A percentile compares a stretch with the other conserved stretches of the same genome.
These are phyloP conservation scores for Aegilops umbellulata DNA, from an alignment of 176 grass and related monocot genomes.

Conservation along the genomic window DNA sequence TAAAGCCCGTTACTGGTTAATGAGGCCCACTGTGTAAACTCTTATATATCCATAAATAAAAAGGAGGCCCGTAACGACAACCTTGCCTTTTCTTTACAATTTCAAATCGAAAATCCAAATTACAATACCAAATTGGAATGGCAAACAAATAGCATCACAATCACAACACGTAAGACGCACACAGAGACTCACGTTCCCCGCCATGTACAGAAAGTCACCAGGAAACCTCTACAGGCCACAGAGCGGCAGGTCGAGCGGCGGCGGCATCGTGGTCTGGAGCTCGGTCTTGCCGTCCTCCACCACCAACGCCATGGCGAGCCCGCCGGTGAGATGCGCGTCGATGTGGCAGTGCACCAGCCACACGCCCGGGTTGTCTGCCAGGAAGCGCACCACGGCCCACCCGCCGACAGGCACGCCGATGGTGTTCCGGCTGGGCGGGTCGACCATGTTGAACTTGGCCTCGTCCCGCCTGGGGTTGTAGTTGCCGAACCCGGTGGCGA, in stretches of 20 bases:
- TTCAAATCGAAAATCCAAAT: constrained; percentile 38
- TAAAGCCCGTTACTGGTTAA: neutral
- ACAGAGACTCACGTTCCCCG: neutral
- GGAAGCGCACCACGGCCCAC: constrained; percentile 84
- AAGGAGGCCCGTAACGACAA: neutral
- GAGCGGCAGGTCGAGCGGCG: constrained; percentile 66
- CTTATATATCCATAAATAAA: neutral
- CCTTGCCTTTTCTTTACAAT: neutral
- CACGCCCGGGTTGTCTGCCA: constrained; percentile 82
- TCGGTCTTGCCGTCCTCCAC: constrained; percentile 75
- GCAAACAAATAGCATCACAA: neutral
- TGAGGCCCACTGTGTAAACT: neutral
- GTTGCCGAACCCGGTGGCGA: constrained; percentile 82
- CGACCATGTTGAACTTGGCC: constrained; percentile 77
- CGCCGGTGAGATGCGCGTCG: constrained; percentile 62
- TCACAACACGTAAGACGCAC: neutral
- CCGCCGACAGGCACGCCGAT: constrained; percentile 86
- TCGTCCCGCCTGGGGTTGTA: constrained; percentile 56
- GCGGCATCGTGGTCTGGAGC: constrained; percentile 52
- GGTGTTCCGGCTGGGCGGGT: constrained; percentile 84
- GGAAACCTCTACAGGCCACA: constrained; percentile 37
- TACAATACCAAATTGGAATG: constrained; percentile 24
- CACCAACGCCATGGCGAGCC: constrained; percentile 78
- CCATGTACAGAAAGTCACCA: constrained; percentile 6
- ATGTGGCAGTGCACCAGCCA: constrained; percentile 97